Evolutionary conservation across 1,284 basidiomycete species (phyloP).

Genomic region (Rhodotorula sp.): DNA sequence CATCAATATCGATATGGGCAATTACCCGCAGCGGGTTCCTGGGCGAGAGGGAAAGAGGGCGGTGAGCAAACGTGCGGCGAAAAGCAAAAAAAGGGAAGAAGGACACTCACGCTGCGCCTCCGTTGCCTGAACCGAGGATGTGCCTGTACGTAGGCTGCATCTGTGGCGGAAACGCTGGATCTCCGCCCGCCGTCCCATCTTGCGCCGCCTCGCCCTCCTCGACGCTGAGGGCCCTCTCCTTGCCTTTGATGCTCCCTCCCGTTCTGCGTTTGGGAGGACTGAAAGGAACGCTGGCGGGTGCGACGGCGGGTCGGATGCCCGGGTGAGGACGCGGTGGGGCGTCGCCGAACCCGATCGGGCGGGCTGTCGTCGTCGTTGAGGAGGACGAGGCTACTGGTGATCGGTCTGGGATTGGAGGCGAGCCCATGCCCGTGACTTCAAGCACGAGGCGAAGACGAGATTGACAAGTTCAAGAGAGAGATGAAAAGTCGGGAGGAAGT

Average conservation of each 20-base stretch:
- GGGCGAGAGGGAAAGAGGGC: not conserved
- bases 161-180: conserved; percentile 10
- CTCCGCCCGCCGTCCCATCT: not conserved
- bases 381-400: not conserved
- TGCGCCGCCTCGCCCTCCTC: not conserved
- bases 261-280: conserved; percentile 32
- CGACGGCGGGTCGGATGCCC: conserved; percentile 8
- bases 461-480: not conserved
- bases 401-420: conserved; percentile 31
- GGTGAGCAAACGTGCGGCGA: too few species aligned
- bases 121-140: conserved; percentile 22
- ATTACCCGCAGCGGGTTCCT: conserved; percentile 58
- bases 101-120: conserved; percentile 22
- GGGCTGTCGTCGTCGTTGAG: not conserved
- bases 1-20: conserved; percentile 86
- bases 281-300: conserved; percentile 19
- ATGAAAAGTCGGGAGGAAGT: too few species aligned
- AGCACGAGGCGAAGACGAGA: not conserved
- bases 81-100: too few species aligned
- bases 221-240: conserved; percentile 18
- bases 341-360: conserved; percentile 2
- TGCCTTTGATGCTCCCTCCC: conserved; percentile 34
- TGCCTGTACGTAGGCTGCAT: conserved; percentile 24
- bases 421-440: conserved; percentile 11
- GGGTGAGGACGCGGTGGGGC: conserved; percentile 26